Percentiles rank a stretch among this genome's conserved stretches.
Evolutionary conservation across 2,329 filamentous ascomycete species (phyloP).

Genomic region (Herpotrichia juniperi): DNA sequence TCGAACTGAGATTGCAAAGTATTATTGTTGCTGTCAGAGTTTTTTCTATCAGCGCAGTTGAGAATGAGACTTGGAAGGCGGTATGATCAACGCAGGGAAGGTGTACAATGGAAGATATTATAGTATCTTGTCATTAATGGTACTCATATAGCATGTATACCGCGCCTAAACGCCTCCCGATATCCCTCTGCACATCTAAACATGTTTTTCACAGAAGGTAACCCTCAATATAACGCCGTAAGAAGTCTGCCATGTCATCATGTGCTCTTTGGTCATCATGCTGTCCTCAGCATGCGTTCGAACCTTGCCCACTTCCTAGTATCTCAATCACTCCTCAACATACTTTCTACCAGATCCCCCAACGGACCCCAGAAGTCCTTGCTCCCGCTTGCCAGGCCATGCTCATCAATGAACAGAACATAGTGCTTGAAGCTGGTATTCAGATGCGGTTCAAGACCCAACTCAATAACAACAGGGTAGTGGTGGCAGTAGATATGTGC

Average conservation of each 20-base stretch:
- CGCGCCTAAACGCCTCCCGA: slow-evolving; percentile 2
- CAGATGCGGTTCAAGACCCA: slow-evolving; percentile 93
- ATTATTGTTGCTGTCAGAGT: too few relatives aligned
- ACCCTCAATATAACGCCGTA: not conserved
- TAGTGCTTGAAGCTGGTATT: slow-evolving; percentile 99
- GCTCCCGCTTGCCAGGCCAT: slow-evolving; percentile 80
- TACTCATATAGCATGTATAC: slow-evolving; percentile 2
- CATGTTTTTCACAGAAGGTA: not conserved
- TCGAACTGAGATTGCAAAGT: too few relatives aligned
- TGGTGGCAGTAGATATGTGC: slow-evolving; percentile 98
- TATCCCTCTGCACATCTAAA: slow-evolving; percentile 7
- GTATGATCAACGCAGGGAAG: too few relatives aligned
- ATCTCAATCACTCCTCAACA: slow-evolving; percentile 84
- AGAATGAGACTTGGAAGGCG: too few relatives aligned
- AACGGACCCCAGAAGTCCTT: slow-evolving; percentile 98
- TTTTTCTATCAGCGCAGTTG: too few relatives aligned
- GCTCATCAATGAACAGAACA: slow-evolving; percentile 97
- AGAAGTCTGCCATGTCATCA: not conserved
- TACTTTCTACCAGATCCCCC: slow-evolving; percentile 95
- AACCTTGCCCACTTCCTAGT: not conserved
- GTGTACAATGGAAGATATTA: not conserved
- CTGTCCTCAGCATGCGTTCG: not conserved
- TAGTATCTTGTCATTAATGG: not conserved
- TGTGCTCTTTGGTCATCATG: not conserved
- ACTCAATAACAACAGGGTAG: slow-evolving; percentile 93